Evolutionary conservation across 306 rosid species (phyloP).

Genomic region (Lathyrus oleraceus): DNA sequence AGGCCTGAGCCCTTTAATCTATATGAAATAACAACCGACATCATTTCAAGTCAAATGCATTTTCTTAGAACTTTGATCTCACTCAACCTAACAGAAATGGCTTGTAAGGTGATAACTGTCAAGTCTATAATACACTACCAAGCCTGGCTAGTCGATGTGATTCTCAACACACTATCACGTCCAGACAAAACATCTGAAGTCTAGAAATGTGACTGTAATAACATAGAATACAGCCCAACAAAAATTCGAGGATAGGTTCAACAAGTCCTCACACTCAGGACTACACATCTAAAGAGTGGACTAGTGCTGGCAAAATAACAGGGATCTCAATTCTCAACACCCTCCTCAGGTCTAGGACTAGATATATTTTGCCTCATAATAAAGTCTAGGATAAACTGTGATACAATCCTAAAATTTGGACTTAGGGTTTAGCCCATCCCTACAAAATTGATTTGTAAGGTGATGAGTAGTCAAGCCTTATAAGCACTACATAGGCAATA

Average conservation of each 20-base stretch:
- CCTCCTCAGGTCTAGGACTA: background rate
- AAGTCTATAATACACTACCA: background rate
- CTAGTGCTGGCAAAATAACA: background rate
- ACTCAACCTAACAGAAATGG: background rate
- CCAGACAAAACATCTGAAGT: background rate
- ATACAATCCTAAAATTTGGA: background rate
- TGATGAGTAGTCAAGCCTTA: background rate
- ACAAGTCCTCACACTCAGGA: background rate
- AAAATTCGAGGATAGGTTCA: background rate
- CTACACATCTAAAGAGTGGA: background rate
- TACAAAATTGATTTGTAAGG: background rate
- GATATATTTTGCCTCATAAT: background rate
- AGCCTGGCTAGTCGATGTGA: background rate
- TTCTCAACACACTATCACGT: background rate
- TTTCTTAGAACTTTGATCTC: background rate
- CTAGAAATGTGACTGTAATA: background rate
- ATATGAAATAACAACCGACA: background rate
- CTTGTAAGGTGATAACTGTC: background rate
- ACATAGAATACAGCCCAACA: background rate
- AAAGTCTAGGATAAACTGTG: background rate
- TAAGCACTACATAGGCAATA: background rate
- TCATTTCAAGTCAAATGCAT: slow-evolving; percentile 16
- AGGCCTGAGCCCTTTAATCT: background rate
- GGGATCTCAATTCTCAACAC: background rate
- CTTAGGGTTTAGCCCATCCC: background rate